Evolutionary conservation across 2,329 filamentous ascomycete genomes (phyloP).

Genomic region (Xylaria sp.): DNA sequence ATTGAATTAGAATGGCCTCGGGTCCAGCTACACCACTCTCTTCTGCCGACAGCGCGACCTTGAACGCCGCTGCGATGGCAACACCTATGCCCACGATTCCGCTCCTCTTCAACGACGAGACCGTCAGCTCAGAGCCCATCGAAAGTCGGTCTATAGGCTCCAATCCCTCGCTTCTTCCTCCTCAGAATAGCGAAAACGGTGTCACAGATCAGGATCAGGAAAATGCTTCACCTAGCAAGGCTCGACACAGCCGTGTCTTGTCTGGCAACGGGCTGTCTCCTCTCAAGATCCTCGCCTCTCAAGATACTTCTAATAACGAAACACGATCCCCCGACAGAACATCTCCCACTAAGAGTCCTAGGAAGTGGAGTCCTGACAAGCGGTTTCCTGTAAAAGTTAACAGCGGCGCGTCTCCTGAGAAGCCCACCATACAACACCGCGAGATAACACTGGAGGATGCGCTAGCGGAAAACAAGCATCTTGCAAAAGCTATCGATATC

Average conservation of each 20-base stretch:
- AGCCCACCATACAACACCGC: conserved; percentile 39
- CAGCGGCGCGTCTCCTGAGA: conserved; percentile 35
- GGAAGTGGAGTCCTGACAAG: conserved; percentile 64
- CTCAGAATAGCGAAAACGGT: conserved; percentile 34
- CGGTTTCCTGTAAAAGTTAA: conserved; percentile 71
- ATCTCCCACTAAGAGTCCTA: conserved; percentile 47
- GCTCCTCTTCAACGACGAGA: conserved; percentile 23
- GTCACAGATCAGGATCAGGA: conserved; percentile 53
- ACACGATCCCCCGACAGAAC: conserved; percentile 44
- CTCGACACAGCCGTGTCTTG: conserved; percentile 65
- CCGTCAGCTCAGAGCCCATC: background rate
- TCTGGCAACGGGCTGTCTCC: conserved; percentile 68
- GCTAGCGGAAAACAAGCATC: conserved; percentile 64
- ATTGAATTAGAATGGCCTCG: conserved; percentile 28
- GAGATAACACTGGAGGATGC: conserved; percentile 64
- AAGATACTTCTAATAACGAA: conserved; percentile 41
- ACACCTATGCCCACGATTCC: conserved; percentile 32
- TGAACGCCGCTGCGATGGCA: conserved; percentile 23
- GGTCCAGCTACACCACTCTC: conserved; percentile 30
- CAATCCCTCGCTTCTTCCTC: background rate
- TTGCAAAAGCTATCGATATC: conserved; percentile 70
- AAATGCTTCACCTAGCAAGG: conserved; percentile 60
- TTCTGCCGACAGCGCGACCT: conserved; percentile 13
- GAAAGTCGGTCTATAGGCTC: background rate
- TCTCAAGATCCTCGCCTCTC: conserved; percentile 62